These are phyloP conservation scores for Rhizopus stolonifer DNA, from an alignment of 371 early-diverging fungal genomes.

Conservation along the genomic window DNA sequence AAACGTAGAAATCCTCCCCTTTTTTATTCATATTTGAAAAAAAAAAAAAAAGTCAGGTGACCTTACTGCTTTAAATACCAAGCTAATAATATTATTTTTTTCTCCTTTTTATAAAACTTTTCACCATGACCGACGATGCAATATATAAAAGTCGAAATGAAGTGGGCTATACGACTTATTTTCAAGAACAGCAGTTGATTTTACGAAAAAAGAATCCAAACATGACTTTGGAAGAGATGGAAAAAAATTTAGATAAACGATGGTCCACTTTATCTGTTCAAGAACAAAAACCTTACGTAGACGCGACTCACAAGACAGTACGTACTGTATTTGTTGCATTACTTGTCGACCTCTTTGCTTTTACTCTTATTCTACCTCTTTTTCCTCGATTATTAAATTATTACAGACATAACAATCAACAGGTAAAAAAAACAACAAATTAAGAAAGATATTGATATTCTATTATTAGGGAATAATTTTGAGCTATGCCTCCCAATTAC, in stretches of 20 bases:
- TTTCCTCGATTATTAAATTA: slow-evolving; percentile 75
- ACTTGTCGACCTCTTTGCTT: slow-evolving; percentile 92
- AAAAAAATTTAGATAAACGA: neutral
- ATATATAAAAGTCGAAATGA: neutral
- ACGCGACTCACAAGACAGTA: slow-evolving; percentile 3
- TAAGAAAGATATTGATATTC: too few relatives aligned
- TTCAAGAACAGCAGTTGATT: neutral
- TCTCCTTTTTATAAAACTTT: neutral
- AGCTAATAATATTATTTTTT: neutral
- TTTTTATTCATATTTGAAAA: neutral
- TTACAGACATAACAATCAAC: slow-evolving; percentile 53
- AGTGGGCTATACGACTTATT: neutral
- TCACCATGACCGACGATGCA: neutral
- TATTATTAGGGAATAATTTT: slow-evolving; percentile 42
- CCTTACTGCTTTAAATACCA: too few relatives aligned
- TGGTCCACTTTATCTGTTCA: neutral
- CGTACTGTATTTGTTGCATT: slow-evolving; percentile 69
- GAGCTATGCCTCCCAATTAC: slow-evolving; percentile 28
- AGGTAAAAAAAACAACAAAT: slow-evolving; percentile 32
- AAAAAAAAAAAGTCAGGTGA: neutral
- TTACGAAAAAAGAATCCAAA: neutral
- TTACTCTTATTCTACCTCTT: slow-evolving; percentile 95
- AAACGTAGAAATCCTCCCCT: neutral
- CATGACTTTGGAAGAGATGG: neutral
- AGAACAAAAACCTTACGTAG: neutral